These are phyloP conservation scores for Smithsoniella earleae DNA, from an alignment of 163 green algal genomes.

Conservation along the genomic window DNA sequence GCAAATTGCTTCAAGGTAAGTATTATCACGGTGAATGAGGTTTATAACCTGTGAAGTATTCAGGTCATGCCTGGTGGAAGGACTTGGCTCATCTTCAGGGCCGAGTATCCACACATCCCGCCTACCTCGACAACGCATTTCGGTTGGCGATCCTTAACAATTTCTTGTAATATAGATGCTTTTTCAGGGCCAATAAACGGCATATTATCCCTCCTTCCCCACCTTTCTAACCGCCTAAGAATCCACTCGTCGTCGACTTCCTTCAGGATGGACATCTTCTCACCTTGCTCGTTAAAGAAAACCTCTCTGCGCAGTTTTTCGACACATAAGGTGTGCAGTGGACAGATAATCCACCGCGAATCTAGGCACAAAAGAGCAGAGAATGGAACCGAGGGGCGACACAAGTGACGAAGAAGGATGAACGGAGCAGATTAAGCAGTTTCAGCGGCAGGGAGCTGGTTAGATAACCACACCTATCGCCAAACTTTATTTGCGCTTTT, in stretches of 20 bases:
- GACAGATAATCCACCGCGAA: too few species aligned
- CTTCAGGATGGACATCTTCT: constrained; percentile 49
- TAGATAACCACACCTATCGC: constrained; percentile 42
- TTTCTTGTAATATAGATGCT: constrained; percentile 45
- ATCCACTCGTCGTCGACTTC: constrained; percentile 65
- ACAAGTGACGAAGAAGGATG: too few species aligned
- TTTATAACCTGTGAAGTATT: too few species aligned
- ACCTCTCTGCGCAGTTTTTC: constrained; percentile 42
- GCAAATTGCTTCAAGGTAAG: too few species aligned
- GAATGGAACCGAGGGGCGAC: too few species aligned
- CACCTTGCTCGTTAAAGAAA: constrained; percentile 46
- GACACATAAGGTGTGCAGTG: too few species aligned
- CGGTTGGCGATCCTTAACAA: constrained; percentile 42
- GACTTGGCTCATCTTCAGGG: constrained; percentile 39
- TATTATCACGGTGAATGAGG: too few species aligned
- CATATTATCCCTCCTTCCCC: constrained; percentile 49
- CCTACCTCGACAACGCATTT: constrained; percentile 52
- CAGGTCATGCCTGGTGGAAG: constrained; percentile 33
- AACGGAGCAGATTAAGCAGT: too few species aligned
- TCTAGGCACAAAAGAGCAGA: too few species aligned
- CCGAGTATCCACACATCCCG: constrained; percentile 48
- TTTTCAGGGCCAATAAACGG: constrained; percentile 56
- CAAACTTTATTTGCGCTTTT: constrained; percentile 45
- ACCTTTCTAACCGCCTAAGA: constrained; percentile 51
- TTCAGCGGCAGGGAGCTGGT: too few species aligned